Base-by-base conservation (phyloP, 495 filamentous ascomycete species). In the Durotheca rogersii region DNA sequence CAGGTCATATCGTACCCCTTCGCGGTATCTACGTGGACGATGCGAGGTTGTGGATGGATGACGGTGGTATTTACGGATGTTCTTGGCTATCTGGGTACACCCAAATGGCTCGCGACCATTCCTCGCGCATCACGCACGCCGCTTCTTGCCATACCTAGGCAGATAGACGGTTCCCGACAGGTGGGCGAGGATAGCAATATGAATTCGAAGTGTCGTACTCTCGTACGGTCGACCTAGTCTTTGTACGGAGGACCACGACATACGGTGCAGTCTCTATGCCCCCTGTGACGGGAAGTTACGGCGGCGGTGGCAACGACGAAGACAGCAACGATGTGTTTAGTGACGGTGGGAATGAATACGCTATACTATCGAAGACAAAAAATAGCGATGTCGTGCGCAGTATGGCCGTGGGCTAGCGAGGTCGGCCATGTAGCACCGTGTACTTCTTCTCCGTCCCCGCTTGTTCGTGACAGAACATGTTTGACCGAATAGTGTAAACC, bases 281-380 rank as follows among this genome's bases (percentile, higher is more conserved):
- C 23, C 23, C 9, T 27, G 9, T 9, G 23, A 27, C 23, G 4
- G 23, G 9, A 27, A 9, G 9, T 9, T 4, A 27, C 9, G 9
- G 9, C 30, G 34, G 25, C n/a, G 31, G 14, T 41, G 2, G 23
- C 14, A 2, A 21, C 12, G 39, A 10, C 10, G 37, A 10, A 4
- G 14, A 18, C n/a, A 12, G 5, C 33, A 17, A 37, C 12, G 15
- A 37, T 19, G 7, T 37, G 18, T 2, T 6, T 40, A 23, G 36
- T 27, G 7, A 52, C 32, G 9, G 33, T 34, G 41, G 45, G 16
- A 11, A 18, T 46, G 23, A 15, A 51, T 56, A 46, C 47, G 21
- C 27, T 51, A 51, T 47, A 41, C 46, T 56, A 46, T 41, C 15
- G 36, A 51, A 32, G 29, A 46, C 25, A 51, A 46, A 46, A 35